Evolutionary conservation across 768 basidiomycete genomes (phyloP), one percentile per base, ranked within the genome.

Genomic region (Termitomyces sp.): DNA sequence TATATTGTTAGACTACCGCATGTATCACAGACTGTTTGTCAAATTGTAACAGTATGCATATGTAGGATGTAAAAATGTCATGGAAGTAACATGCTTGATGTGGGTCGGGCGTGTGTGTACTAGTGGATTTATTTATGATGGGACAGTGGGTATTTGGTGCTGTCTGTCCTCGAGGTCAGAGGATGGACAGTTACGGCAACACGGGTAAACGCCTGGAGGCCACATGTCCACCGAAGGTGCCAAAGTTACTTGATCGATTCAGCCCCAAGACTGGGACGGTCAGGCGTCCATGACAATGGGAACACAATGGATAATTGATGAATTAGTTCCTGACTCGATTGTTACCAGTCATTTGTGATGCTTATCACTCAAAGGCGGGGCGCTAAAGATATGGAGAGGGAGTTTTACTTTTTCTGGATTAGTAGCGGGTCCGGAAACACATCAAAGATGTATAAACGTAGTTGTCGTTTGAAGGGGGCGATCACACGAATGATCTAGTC

Each of bases 161-260:
- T 23, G 53, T 47, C 22, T 23, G 53, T 47, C 38, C 53, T 54
- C 29, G 18, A 54, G 45, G 42, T 40, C 45, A 40, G 49, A 38
- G 16, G 47, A 29, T 44, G 52, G n/a, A 7, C 23, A 36, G 42
- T 53, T 46, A 54, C 53, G 53, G 53, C 53, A 54, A n/a, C 7
- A n/a, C 51, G 27, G 45, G 45, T 35, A 25, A 23, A 18, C 36
- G 38, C 52, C 48, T 40, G 36, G 49, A 41, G 57, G 39, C 58
- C 36, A 49, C 46, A 52, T 52, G 54, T 39, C 27, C 44, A 38
- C 29, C 22, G 29, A 22, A 23, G 7, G 33, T 41, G 52, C 40
- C 48, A 51, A 54, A 50, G 31, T 42, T 38, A 33, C 33, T 57
- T 50, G 25, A 33, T 6, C n/a, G 20, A 23, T 45, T 20, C 29